Conservation (phyloP, 345 rosid species). For the Passiflora organensis region DNA sequence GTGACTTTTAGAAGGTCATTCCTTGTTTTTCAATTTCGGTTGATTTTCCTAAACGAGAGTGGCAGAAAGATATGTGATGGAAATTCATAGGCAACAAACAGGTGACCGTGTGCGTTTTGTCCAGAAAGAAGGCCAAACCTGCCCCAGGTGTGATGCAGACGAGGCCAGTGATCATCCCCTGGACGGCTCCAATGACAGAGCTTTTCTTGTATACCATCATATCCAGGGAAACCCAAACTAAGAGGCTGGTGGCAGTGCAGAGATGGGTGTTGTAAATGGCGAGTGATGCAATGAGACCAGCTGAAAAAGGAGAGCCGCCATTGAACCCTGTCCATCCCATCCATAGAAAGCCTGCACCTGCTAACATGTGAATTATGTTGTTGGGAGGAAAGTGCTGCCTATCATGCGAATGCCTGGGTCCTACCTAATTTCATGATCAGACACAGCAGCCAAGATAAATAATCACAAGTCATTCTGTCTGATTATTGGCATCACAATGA, state of each 20-base stretch:
- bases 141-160: conserved; percentile 68
- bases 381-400: conserved; percentile 63
- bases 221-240: conserved; percentile 55
- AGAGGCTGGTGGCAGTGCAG: conserved; percentile 54
- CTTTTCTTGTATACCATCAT: conserved; percentile 48
- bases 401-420: conserved; percentile 51
- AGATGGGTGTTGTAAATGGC: conserved; percentile 52
- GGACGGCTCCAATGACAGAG: conserved; percentile 59
- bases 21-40: no score
- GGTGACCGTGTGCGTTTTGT: no score
- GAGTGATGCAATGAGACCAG: conserved; percentile 28
- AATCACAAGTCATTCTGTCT: background rate
- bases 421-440: conserved; percentile 28
- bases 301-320: conserved; percentile 50
- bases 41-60: no score
- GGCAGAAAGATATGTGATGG: no score
- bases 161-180: conserved; percentile 65
- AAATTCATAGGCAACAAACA: no score
- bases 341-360: conserved; percentile 65
- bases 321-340: conserved; percentile 70
- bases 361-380: conserved; percentile 58
- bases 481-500: no score
- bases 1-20: no score
- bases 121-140: no score
- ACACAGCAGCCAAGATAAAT: background rate